Evolutionary conservation across 2,329 filamentous ascomycete genomes (phyloP), one percentile per base, ranked within the genome.

Genomic region (Endocalyx cinctus): DNA sequence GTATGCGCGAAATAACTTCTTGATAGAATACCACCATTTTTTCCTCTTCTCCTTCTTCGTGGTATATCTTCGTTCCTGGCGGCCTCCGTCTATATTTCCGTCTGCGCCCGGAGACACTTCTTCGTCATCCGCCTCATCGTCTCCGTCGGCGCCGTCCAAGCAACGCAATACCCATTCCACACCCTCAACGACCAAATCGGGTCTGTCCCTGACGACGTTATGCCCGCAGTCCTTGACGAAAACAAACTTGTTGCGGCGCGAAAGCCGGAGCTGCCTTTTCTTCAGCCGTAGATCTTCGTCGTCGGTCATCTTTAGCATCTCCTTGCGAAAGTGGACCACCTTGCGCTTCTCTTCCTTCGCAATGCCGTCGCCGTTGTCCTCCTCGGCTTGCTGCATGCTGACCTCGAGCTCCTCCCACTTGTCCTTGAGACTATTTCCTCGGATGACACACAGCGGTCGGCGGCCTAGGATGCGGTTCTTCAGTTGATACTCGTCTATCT

Each of bases 101-200:
- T n/a, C n/a, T n/a, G n/a, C n/a, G n/a, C n/a, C n/a, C n/a, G n/a
- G n/a, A n/a, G n/a, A n/a, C n/a, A n/a, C n/a, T n/a, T n/a, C n/a
- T n/a, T n/a, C n/a, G n/a, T 20, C 30, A 16, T 19, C 33, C 12
- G 3, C 18, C 19, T 5, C 18, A 17, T 31, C 34, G 4, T 35
- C 35, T 3, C 15, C 5, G n/a, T 15, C 29, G n/a, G 34, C 25
- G 27, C 43, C 45, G 29, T 38, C 42, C n/a, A n/a, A n/a, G n/a
- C n/a, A n/a, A n/a, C n/a, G n/a, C 22, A 52, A 12, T 25, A 54
- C 50, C 52, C 51, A 55, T 30, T 33, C 29, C n/a, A 53, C 47
- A 32, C 48, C 49, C n/a, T 14, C 33, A 2, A 45, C 45, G 13
- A 56, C 46, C 4, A 42, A 41, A 23, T 50, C 47, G 1, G 49